Percentiles rank a stretch among this genome's conserved stretches.
These are phyloP conservation scores for Neoscytalidium dimidiatum DNA, from an alignment of 2,329 filamentous ascomycete genomes.

Conservation along the genomic window DNA sequence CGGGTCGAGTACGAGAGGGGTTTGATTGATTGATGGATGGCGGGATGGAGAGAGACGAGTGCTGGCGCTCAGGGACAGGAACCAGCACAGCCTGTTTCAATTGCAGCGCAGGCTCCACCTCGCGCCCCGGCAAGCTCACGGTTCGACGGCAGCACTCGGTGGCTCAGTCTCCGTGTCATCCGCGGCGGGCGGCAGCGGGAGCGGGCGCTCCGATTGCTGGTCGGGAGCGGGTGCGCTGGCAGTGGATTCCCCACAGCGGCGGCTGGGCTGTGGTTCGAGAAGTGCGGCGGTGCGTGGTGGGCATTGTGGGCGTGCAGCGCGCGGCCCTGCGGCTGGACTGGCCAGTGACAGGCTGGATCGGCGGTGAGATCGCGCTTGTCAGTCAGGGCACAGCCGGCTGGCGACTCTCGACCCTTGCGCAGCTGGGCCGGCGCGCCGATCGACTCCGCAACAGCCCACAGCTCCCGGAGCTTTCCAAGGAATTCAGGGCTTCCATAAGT, in stretches of 20 bases:
- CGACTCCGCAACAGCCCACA: neutral
- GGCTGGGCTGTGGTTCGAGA: neutral
- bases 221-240: neutral
- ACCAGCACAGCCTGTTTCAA: conserved; percentile 13
- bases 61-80: conserved; percentile 2
- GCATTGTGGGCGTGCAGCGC: neutral
- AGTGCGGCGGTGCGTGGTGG: neutral
- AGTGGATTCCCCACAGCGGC: neutral
- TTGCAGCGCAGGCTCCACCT: neutral
- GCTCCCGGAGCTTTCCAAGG: neutral
- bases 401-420: neutral
- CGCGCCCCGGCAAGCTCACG: neutral
- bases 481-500: neutral
- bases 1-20: conserved; percentile 1
- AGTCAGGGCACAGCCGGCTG: neutral
- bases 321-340: neutral
- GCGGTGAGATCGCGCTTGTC: neutral
- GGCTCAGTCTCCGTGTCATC: neutral
- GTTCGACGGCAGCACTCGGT: neutral
- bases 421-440: conserved; percentile 3
- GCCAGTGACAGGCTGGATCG: neutral
- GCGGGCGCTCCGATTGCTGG: neutral
- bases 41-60: neutral
- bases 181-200: conserved; percentile 5
- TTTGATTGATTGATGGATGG: too few relatives aligned